Percentiles rank a stretch among this genome's conserved stretches.
phyloP scores from a whole-genome alignment of 2,329 filamentous ascomycete genomes.

The Fusarium sulawesiense region DNA sequence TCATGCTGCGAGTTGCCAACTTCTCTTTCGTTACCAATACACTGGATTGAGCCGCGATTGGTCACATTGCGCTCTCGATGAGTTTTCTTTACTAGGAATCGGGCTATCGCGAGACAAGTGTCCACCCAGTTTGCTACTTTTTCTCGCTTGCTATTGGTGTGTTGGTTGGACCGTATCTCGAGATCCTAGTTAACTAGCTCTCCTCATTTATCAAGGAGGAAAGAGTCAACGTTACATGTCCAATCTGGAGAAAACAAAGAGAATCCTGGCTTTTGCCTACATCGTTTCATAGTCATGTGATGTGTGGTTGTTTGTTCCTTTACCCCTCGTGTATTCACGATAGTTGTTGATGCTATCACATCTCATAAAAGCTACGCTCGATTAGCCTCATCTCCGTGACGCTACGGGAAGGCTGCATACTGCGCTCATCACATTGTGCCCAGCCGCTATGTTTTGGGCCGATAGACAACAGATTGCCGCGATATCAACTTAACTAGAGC shows the following conservation, averaged over 20 bases:
- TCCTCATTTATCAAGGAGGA: not conserved
- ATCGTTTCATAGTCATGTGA: conserved; percentile 14
- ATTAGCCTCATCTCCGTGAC: conserved; percentile 14
- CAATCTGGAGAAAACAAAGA: not conserved
- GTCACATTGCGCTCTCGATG: not conserved
- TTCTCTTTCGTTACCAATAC: conserved; percentile 25
- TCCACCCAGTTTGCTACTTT: conserved; percentile 13
- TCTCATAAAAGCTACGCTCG: conserved; percentile 37
- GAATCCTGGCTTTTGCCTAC: not conserved
- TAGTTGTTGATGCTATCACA: conserved; percentile 31
- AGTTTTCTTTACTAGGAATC: not conserved
- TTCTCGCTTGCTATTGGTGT: conserved; percentile 17
- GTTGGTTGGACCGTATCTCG: conserved; percentile 21
- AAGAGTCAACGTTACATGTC: conserved; percentile 10
- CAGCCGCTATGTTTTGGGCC: not conserved
- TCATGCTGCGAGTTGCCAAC: not conserved
- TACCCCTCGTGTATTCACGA: not conserved
- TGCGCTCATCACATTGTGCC: conserved; percentile 4
- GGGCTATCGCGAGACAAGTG: conserved; percentile 26
- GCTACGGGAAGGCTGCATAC: conserved; percentile 33
- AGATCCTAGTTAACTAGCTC: conserved; percentile 11
- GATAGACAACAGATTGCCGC: conserved; percentile 6
- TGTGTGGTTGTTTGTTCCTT: not conserved
- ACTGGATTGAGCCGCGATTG: conserved; percentile 15
- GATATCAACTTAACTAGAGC: conserved; percentile 10